Evolutionary conservation across 176 grass and related monocot species (phyloP).

Genomic region (Triticum aestivum): IWGSC_CS_RefSeq_v2.1 NC_057795.1:667896157-667896656

Average conservation of each 20-base stretch:
- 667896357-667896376: neutral
- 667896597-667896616: no score
- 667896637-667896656: conserved; percentile 3
- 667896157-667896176: conserved; percentile 6
- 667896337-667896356: neutral
- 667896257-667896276: no score
- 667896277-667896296: no score
- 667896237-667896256: neutral
- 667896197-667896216: neutral
- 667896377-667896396: neutral
- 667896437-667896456: neutral
- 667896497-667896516: neutral
- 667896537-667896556: neutral
- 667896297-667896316: neutral
- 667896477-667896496: neutral
- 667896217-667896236: neutral
- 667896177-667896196: conserved; percentile 1
- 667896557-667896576: neutral
- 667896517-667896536: conserved; percentile 22
- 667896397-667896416: neutral
- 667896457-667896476: neutral
- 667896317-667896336: conserved; percentile 23
- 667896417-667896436: neutral
- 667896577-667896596: conserved; percentile 4
- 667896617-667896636: neutral